Base-by-base conservation (phyloP, 805 yeast genomes). In the Candida nemodendra region DNA sequence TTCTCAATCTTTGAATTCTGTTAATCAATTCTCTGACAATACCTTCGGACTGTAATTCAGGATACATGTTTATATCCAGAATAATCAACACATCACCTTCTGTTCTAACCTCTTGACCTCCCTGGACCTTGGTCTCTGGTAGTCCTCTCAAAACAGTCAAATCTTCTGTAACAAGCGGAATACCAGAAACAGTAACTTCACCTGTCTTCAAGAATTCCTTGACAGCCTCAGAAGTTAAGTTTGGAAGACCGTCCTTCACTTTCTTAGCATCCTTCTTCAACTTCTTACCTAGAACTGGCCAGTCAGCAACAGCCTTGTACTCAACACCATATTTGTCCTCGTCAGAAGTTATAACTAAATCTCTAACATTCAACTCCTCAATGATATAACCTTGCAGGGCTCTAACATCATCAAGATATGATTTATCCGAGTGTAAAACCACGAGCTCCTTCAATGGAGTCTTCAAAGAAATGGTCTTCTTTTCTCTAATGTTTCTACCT, bases 201-300 rank as follows among this genome's bases (percentile, higher is more conserved):
- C 96, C 96, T 24, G 79, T 66, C 35, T 71, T 66, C 43, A 89
- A 71, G 59, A 81, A 93, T 22, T 67, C 60, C 65, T 85, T 86
- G 34, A 93, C 96, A 41, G 88, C 90, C 12, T 72, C 84, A 9
- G 97, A 84, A 15, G 91, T 68, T 35, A 93, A 76, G 8, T 58
- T 59, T 47, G 97, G 98, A 53, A 93, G 75, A 13, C 95, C 98
- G 57, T 82, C 95, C 75, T 91, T 95, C 44, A 93, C 99, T 64
- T 79, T 82, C 69, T 85, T 88, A 45, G 86, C 95, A 55, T 90
- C 98, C 61, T 82, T 81, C 79, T 89, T 91, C 66, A 93, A 78
- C 68, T 93, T 93, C 76, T 91, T 93, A 69, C 99, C 99, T 52
- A 93, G 76, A 15, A 89, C 87, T 41, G 98, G 96, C 99, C 99